phyloP scores from a whole-genome alignment of 2,329 filamentous ascomycete genomes.

The Podosphaera leucotricha region DNA sequence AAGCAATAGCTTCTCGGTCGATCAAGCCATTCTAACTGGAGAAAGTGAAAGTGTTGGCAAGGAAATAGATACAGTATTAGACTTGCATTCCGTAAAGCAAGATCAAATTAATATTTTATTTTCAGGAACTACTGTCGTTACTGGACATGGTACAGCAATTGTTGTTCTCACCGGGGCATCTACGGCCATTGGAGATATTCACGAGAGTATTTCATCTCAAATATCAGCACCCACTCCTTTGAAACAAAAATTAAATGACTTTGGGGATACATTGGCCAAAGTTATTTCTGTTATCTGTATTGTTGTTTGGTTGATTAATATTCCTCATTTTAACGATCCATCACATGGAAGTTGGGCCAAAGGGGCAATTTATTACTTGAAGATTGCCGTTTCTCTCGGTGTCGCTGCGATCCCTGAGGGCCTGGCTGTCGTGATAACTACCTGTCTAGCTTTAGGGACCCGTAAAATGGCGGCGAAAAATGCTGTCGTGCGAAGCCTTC shows the following conservation, averaged over 20 bases:
- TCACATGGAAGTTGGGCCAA: constrained; percentile 85
- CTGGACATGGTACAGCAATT: constrained; percentile 72
- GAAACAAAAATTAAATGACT: constrained; percentile 97
- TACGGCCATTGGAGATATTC: constrained; percentile 94
- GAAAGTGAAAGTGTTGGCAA: constrained; percentile 96
- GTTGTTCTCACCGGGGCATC: constrained; percentile 74
- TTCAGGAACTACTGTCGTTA: constrained; percentile 92
- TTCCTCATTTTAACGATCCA: constrained; percentile 87
- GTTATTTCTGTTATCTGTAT: constrained; percentile 95
- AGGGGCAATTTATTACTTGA: constrained; percentile 97
- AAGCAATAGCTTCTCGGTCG: constrained; percentile 91
- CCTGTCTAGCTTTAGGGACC: constrained; percentile 83
- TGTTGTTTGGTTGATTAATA: constrained; percentile 95
- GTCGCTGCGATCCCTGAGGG: constrained; percentile 96
- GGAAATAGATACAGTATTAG: constrained; percentile 43
- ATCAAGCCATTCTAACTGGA: constrained; percentile 90
- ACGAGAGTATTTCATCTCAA: constrained; percentile 93
- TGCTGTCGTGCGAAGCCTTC: constrained; percentile 83
- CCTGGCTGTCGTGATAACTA: constrained; percentile 96
- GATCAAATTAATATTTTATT: constrained; percentile 97
- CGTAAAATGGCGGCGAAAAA: constrained; percentile 98
- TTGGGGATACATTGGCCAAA: constrained; percentile 87
- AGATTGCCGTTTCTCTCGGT: constrained; percentile 94
- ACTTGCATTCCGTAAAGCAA: constrained; percentile 77
- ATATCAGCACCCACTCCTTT: constrained; percentile 93